Conservation (phyloP, 2,329 filamentous ascomycete genomes). For the Nemania sp. region DNA sequence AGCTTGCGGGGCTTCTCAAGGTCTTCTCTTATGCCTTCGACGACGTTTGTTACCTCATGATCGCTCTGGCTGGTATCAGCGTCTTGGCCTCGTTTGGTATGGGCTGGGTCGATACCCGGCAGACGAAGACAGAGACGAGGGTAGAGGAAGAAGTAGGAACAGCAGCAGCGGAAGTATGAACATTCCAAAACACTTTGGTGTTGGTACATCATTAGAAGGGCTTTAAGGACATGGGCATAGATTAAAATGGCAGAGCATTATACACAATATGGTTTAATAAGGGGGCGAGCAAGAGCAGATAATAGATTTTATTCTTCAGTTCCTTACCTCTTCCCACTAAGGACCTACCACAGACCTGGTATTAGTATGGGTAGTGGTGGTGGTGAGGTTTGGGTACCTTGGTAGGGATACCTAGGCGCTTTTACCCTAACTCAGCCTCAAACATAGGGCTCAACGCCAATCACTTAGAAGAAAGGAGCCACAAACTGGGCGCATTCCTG, state of each 20-base stretch:
- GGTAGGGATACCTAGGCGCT: too few relatives aligned
- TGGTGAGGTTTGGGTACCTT: too few relatives aligned
- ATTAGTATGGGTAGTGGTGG: too few relatives aligned
- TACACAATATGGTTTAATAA: background rate
- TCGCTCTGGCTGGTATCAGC: slow-evolving; percentile 41
- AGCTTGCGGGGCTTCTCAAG: slow-evolving; percentile 44
- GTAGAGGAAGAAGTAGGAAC: slow-evolving; percentile 9
- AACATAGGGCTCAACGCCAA: slow-evolving; percentile 22
- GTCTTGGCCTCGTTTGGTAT: slow-evolving; percentile 46
- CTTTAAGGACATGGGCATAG: background rate
- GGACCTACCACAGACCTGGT: too few relatives aligned
- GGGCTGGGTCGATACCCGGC: slow-evolving; percentile 47
- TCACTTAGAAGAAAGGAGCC: slow-evolving; percentile 25
- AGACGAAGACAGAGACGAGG: slow-evolving; percentile 39
- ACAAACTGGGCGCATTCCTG: background rate
- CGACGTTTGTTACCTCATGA: slow-evolving; percentile 47
- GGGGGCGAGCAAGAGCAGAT: background rate
- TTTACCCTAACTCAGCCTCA: slow-evolving; percentile 30
- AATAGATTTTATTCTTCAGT: background rate
- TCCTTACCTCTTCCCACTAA: too few relatives aligned
- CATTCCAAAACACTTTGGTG: background rate
- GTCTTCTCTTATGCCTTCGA: slow-evolving; percentile 46
- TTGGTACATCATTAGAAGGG: too few relatives aligned
- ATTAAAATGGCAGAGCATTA: background rate
- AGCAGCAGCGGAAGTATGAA: background rate